phyloP scores from a whole-genome alignment of 2,329 filamentous ascomycete genomes.

The Blumeria graminis region DNA sequence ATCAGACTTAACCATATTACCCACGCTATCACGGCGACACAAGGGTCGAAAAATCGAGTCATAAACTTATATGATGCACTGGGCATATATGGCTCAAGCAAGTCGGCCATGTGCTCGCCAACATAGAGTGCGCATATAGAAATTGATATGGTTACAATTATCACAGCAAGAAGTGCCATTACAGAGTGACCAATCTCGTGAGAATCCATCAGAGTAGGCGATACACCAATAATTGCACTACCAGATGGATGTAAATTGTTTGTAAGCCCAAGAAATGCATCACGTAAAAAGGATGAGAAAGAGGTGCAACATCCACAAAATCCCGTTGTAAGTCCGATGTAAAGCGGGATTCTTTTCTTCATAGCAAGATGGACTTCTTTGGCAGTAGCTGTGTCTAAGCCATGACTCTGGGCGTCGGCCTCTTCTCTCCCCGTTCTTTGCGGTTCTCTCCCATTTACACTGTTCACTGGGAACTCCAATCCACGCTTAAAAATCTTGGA shows the following conservation, averaged over 20 bases:
- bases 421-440: conserved; percentile 20
- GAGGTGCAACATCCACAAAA: conserved; percentile 81
- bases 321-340: conserved; percentile 64
- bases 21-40: conserved; percentile 38
- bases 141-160: conserved; percentile 47
- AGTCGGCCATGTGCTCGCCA: conserved; percentile 52
- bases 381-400: conserved; percentile 20
- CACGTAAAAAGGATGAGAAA: conserved; percentile 67
- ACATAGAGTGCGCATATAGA: conserved; percentile 44
- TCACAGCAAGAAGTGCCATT: conserved; percentile 52
- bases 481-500: conserved; percentile 47
- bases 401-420: conserved; percentile 10
- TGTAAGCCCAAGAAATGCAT: conserved; percentile 54
- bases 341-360: conserved; percentile 75
- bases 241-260: conserved; percentile 40
- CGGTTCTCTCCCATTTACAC: conserved; percentile 16
- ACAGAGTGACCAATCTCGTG: conserved; percentile 60
- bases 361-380: conserved; percentile 33
- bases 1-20: conserved; percentile 60
- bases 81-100: conserved; percentile 31
- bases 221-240: conserved; percentile 17
- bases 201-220: conserved; percentile 13
- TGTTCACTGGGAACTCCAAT: conserved; percentile 26
- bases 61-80: conserved; percentile 31
- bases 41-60: conserved; percentile 37